These are phyloP conservation scores for Gossypium turneri DNA, from an alignment of 345 rosid species.

Conservation along the genomic window DNA sequence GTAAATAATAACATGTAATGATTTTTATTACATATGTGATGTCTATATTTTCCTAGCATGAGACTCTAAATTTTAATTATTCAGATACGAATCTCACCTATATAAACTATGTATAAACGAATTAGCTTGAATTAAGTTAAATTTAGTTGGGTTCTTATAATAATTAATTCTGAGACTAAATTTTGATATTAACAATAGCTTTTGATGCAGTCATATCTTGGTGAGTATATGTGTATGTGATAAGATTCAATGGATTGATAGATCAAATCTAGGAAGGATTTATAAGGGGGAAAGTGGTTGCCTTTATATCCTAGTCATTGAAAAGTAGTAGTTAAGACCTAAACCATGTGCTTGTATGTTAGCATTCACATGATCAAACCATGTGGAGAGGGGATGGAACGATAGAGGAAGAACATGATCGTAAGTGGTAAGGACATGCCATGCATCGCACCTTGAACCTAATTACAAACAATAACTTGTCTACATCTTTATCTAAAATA, in stretches of 20 bases:
- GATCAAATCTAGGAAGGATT: not conserved
- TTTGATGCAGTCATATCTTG: too few species aligned
- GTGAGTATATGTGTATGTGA: not conserved
- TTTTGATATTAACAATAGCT: too few species aligned
- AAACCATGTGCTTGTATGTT: constrained; percentile 10
- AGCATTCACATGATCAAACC: constrained; percentile 5
- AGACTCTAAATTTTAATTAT: too few species aligned
- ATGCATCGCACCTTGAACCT: not conserved
- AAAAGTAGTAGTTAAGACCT: not conserved
- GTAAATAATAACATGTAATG: too few species aligned
- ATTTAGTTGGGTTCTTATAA: too few species aligned
- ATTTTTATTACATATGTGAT: too few species aligned
- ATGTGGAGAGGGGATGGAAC: constrained; percentile 9
- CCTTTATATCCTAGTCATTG: not conserved
- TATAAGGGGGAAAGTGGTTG: not conserved
- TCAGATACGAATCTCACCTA: too few species aligned
- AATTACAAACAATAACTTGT: not conserved
- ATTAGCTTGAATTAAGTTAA: too few species aligned
- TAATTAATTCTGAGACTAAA: too few species aligned
- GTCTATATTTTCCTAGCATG: too few species aligned
- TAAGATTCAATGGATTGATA: not conserved
- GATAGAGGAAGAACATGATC: not conserved
- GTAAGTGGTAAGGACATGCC: not conserved
- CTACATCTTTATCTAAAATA: not conserved
- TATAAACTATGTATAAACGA: too few species aligned